Evolutionary conservation across 768 basidiomycete species (phyloP).

Genomic region (Boletus pseudo-olivaceus): DNA sequence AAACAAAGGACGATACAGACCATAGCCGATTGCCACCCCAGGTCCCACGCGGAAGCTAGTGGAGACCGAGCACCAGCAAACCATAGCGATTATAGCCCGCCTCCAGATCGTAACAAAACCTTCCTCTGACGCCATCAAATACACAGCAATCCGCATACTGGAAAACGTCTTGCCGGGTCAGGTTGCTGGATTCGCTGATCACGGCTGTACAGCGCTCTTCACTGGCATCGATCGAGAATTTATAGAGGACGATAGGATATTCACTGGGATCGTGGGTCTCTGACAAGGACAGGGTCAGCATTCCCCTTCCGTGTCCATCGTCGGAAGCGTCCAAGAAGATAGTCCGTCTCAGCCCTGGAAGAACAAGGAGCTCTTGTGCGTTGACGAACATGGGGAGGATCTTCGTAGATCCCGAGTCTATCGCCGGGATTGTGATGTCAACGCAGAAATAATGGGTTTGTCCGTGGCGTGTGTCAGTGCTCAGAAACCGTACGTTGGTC

Average conservation of each 20-base stretch:
- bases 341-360: conserved; percentile 5
- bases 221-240: conserved; percentile 20
- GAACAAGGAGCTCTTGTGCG: conserved; percentile 14
- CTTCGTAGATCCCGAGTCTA: background rate
- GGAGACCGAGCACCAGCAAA: conserved; percentile 14
- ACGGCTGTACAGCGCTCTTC: conserved; percentile 9
- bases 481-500: conserved; percentile 13
- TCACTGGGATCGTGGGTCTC: background rate
- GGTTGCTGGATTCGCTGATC: conserved; percentile 11
- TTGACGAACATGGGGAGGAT: conserved; percentile 14
- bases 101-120: conserved; percentile 11
- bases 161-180: conserved; percentile 6
- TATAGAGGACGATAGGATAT: conserved; percentile 7
- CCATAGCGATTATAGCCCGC: background rate
- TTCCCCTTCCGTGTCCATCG: conserved; percentile 17
- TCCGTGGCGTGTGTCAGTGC: background rate
- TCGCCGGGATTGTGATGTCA: conserved; percentile 14
- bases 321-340: conserved; percentile 10
- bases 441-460: conserved; percentile 13
- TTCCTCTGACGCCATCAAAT: conserved; percentile 21
- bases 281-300: conserved; percentile 7
- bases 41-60: background rate
- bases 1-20: background rate
- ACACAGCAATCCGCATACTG: background rate
- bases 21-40: background rate